Percentiles rank a stretch among this genome's conserved stretches.
Evolutionary conservation across 129 eudicot genomes (phyloP).

Genomic region (Pittosporum tobira): DNA sequence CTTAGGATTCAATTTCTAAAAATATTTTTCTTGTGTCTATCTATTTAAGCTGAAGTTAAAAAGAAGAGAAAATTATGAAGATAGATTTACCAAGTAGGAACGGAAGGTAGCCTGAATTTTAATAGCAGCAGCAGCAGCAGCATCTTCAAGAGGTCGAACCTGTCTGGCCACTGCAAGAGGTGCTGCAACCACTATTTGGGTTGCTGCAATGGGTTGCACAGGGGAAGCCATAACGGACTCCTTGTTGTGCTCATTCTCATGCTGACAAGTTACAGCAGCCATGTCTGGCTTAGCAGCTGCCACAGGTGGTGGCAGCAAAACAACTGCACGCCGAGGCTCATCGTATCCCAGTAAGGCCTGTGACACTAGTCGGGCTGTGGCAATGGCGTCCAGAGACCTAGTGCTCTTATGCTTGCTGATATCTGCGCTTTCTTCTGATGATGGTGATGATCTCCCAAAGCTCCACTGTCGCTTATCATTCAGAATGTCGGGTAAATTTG

Average conservation of each 20-base stretch:
- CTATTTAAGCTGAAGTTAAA: too few species aligned
- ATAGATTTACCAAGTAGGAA: conserved; percentile 47
- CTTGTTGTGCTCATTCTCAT: conserved; percentile 8
- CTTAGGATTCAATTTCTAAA: neutral
- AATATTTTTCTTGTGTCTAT: too few species aligned
- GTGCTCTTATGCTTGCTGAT: conserved; percentile 26
- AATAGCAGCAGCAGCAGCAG: conserved; percentile 73
- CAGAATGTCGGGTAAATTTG: conserved; percentile 24
- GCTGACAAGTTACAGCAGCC: too few species aligned
- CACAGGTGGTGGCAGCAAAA: neutral
- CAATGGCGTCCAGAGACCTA: conserved; percentile 38
- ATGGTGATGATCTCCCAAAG: conserved; percentile 39
- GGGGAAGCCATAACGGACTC: conserved; percentile 4
- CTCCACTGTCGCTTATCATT: conserved; percentile 58
- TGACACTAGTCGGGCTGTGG: conserved; percentile 29
- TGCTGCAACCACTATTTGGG: neutral
- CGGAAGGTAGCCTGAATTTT: conserved; percentile 62
- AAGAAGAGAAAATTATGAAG: neutral
- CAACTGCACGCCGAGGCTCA: neutral
- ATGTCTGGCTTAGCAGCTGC: conserved; percentile 8
- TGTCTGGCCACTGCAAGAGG: neutral
- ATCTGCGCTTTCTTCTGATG: conserved; percentile 3
- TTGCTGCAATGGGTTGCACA: conserved; percentile 5
- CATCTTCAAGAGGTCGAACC: conserved; percentile 7
- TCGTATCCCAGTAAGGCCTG: conserved; percentile 36